These are phyloP conservation scores for Candida buenavistaensis DNA, from an alignment of 1,139 yeast species.

Conservation along the genomic window DNA sequence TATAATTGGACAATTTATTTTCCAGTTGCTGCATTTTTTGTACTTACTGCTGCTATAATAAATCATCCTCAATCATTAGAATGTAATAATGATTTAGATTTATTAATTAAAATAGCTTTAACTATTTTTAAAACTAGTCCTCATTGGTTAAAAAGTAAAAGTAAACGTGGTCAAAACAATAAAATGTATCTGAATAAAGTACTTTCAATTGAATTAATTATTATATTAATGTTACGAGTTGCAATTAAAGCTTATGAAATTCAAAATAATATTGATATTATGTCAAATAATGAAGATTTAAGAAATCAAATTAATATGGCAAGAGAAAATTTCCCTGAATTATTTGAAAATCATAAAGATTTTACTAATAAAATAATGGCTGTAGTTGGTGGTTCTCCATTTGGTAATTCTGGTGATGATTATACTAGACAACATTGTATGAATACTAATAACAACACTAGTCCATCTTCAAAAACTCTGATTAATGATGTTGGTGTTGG, in stretches of 20 bases:
- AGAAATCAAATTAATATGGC: constrained; percentile 24
- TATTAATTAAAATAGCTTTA: constrained; percentile 31
- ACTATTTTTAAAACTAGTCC: constrained; percentile 18
- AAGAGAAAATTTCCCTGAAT: constrained; percentile 25
- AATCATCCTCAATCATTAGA: constrained; percentile 32
- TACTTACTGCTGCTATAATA: constrained; percentile 30
- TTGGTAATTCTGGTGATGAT: constrained; percentile 7
- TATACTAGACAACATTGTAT: neutral
- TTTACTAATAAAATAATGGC: constrained; percentile 13
- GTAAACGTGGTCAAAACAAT: neutral
- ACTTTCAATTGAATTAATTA: constrained; percentile 19
- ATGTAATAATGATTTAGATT: constrained; percentile 27
- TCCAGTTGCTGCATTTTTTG: constrained; percentile 37
- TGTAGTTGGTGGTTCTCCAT: constrained; percentile 18
- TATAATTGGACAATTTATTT: constrained; percentile 35
- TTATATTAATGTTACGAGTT: constrained; percentile 23
- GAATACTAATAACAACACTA: too few species aligned
- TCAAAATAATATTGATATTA: constrained; percentile 9
- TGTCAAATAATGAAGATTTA: constrained; percentile 16
- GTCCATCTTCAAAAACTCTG: too few species aligned
- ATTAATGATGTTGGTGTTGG: too few species aligned
- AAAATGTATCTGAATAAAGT: constrained; percentile 13
- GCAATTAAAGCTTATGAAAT: constrained; percentile 20
- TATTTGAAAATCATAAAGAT: constrained; percentile 16
- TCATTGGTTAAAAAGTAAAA: neutral